Conservation (phyloP, 2,329 filamentous ascomycete species). For the Nemania bipapillata region DNA sequence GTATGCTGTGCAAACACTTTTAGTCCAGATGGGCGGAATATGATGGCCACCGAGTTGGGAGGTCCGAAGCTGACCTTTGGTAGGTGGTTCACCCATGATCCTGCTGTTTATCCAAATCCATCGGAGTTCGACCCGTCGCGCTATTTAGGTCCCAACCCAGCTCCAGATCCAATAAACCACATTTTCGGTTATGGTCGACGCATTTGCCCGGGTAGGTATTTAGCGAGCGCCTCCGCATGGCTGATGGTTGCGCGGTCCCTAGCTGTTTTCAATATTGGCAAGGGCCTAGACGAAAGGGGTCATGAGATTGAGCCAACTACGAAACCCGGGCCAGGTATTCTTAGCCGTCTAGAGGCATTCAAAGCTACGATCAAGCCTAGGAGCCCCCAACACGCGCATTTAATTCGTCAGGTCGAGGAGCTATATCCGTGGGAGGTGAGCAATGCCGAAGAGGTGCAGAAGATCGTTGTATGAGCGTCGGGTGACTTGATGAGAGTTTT, state of each 20-base stretch:
- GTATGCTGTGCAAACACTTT: too few relatives aligned
- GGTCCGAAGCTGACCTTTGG: too few relatives aligned
- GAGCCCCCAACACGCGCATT: slow-evolving; percentile 41
- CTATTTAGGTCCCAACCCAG: slow-evolving; percentile 49
- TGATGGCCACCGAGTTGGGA: too few relatives aligned
- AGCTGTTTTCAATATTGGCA: slow-evolving; percentile 59
- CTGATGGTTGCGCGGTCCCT: slow-evolving; percentile 56
- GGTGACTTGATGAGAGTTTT: too few relatives aligned
- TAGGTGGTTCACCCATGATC: slow-evolving; percentile 67
- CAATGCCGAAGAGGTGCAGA: slow-evolving; percentile 25
- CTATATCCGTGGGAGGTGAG: slow-evolving; percentile 37
- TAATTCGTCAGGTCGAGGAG: slow-evolving; percentile 41
- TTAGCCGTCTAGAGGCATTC: slow-evolving; percentile 45
- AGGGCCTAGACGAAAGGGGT: slow-evolving; percentile 53
- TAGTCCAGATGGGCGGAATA: too few relatives aligned
- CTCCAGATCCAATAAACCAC: slow-evolving; percentile 46
- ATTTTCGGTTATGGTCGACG: slow-evolving; percentile 55
- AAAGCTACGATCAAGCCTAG: slow-evolving; percentile 43
- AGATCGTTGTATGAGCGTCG: too few relatives aligned
- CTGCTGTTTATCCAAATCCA: slow-evolving; percentile 68
- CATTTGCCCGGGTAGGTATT: slow-evolving; percentile 51
- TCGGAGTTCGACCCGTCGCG: slow-evolving; percentile 51
- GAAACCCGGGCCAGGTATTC: slow-evolving; percentile 37
- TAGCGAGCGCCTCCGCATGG: slow-evolving; percentile 51
- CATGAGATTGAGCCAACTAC: slow-evolving; percentile 47